Conservation (phyloP, 441 rosid species). For the Populus hybrid region DNA sequence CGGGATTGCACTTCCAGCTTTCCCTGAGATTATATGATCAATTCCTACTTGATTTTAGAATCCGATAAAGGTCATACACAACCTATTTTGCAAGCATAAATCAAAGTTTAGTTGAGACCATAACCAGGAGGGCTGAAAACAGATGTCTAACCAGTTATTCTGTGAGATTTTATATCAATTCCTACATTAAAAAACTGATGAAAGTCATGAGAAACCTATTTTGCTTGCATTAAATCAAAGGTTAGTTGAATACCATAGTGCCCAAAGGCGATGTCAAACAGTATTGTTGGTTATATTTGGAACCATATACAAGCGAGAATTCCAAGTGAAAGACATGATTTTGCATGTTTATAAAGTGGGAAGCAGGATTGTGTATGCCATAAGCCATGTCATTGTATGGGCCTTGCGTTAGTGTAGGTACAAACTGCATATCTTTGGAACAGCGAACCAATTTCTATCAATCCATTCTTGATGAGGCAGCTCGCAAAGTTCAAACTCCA, state of each 20-base stretch:
- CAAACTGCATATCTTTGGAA: slow-evolving; percentile 22
- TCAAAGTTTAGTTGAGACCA: not conserved
- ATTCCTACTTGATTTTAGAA: not conserved
- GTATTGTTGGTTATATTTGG: not conserved
- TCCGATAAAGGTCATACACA: not conserved
- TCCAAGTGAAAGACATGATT: not conserved
- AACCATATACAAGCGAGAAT: not conserved
- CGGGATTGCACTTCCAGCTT: not conserved
- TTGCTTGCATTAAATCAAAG: too few relatives aligned
- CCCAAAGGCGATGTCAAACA: not conserved
- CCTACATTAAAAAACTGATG: too few relatives aligned
- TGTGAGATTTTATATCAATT: too few relatives aligned
- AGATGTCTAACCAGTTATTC: not conserved
- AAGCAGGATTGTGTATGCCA: not conserved
- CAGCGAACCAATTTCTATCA: slow-evolving; percentile 50
- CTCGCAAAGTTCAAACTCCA: slow-evolving; percentile 46
- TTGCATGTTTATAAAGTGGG: not conserved
- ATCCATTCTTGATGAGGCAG: slow-evolving; percentile 68
- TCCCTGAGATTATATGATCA: not conserved
- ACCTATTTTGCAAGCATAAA: not conserved
- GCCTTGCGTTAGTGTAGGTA: not conserved
- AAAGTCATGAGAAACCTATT: too few relatives aligned
- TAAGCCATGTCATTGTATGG: not conserved
- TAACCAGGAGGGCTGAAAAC: not conserved
- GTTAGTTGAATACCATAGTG: too few relatives aligned